These are phyloP conservation scores for Talaromyces amestolkiae DNA, from an alignment of 2,329 filamentous ascomycete species.

Conservation along the genomic window DNA sequence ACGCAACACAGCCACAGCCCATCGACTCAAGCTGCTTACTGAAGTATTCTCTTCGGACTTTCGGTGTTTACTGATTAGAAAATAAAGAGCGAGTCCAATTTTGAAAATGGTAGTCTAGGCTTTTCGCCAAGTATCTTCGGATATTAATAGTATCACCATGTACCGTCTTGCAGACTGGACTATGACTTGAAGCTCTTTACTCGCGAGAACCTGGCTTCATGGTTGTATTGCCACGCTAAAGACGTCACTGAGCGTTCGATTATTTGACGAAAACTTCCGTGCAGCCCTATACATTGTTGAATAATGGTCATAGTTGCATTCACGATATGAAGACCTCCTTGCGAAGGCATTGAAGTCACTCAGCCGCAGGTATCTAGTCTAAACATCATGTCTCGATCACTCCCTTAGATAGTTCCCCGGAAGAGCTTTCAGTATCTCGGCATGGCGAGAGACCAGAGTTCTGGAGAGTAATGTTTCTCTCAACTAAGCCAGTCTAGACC, in stretches of 20 bases:
- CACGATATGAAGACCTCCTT: not conserved
- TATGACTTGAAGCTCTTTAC: not conserved
- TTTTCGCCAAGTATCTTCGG: not conserved
- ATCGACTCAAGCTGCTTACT: not conserved
- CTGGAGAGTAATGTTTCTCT: not conserved
- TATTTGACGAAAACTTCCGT: too few relatives aligned
- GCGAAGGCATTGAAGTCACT: not conserved
- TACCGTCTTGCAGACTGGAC: not conserved
- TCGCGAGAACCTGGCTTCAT: not conserved
- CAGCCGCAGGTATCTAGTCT: not conserved
- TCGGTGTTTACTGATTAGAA: not conserved
- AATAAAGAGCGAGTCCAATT: not conserved
- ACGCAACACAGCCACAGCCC: slow-evolving; percentile 3
- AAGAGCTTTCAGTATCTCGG: not conserved
- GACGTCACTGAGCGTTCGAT: not conserved
- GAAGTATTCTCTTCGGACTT: not conserved
- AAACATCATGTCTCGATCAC: not conserved
- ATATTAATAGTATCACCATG: not conserved
- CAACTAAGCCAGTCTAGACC: not conserved
- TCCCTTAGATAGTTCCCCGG: not conserved
- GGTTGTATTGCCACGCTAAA: not conserved
- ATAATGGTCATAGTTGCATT: not conserved
- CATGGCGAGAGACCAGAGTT: not conserved
- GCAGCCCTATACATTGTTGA: not conserved
- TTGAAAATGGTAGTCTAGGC: not conserved